phyloP scores from a whole-genome alignment of 2,329 filamentous ascomycete genomes.

The Sclerotinia subarctica region DNA sequence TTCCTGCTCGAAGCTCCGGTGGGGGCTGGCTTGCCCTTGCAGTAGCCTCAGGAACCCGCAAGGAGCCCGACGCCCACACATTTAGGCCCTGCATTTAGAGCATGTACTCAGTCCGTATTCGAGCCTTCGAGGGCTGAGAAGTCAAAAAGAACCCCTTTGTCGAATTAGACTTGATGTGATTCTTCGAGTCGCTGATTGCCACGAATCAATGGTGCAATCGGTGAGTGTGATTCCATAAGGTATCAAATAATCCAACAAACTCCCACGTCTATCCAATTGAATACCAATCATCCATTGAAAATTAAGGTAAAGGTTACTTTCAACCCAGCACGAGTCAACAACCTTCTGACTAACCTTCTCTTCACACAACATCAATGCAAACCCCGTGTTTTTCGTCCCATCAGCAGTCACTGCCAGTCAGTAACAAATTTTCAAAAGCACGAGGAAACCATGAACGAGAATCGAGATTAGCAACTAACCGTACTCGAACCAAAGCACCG shows the following conservation, averaged over 20 bases:
- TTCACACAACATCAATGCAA: background rate
- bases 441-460: background rate
- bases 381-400: background rate
- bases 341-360: background rate
- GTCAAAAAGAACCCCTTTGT: background rate
- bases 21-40: slow-evolving; percentile 13
- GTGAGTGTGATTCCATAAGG: background rate
- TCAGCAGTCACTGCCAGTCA: background rate
- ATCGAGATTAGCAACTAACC: slow-evolving; percentile 1
- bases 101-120: background rate
- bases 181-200: slow-evolving; percentile 1
- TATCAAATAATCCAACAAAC: background rate
- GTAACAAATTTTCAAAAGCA: background rate
- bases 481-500: background rate
- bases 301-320: background rate
- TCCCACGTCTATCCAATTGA: background rate
- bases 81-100: background rate
- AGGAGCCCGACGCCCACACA: background rate
- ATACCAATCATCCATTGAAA: background rate
- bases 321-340: no score
- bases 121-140: background rate
- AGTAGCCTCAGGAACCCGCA: slow-evolving; percentile 17
- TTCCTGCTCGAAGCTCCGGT: no score
- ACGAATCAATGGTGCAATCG: background rate
- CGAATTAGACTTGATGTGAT: background rate